Evolutionary conservation across 495 filamentous ascomycete species (phyloP).

Genomic region (Penicillium taxi): DNA sequence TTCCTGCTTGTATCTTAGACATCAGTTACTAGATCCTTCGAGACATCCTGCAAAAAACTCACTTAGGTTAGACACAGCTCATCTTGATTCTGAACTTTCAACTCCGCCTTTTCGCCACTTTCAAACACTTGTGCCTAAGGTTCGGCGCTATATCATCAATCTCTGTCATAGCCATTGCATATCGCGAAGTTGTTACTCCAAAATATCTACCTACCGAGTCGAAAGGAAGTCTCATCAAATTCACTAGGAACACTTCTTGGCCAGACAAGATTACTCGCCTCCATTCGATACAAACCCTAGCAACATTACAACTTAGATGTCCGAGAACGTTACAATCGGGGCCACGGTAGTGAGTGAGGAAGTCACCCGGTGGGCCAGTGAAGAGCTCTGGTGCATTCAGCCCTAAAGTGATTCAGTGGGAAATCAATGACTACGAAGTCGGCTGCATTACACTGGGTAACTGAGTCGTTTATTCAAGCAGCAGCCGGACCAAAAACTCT

Average conservation of each 20-base stretch:
- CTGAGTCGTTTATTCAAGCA: slow-evolving; percentile 24
- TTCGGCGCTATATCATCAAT: too few species aligned
- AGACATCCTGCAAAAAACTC: too few species aligned
- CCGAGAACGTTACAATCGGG: slow-evolving; percentile 32
- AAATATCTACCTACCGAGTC: slow-evolving; percentile 14
- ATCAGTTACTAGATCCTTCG: too few species aligned
- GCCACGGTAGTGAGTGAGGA: slow-evolving; percentile 30
- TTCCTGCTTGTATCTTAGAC: too few species aligned
- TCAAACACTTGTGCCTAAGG: too few species aligned
- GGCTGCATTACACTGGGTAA: slow-evolving; percentile 23
- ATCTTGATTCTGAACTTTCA: too few species aligned
- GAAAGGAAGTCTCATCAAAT: slow-evolving; percentile 17
- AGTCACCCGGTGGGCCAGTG: slow-evolving; percentile 29
- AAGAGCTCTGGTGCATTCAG: slow-evolving; percentile 28
- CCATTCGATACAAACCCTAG: slow-evolving; percentile 33
- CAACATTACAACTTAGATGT: slow-evolving; percentile 34
- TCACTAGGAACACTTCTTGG: slow-evolving; percentile 30
- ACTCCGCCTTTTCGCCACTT: too few species aligned
- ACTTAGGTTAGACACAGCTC: too few species aligned
- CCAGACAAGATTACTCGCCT: slow-evolving; percentile 26
- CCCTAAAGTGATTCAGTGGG: slow-evolving; percentile 35
- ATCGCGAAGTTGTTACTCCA: too few species aligned
- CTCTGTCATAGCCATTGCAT: too few species aligned
- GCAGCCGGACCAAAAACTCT: slow-evolving; percentile 21
- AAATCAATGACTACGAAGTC: slow-evolving; percentile 14